Percentiles rank a stretch among this genome's conserved stretches.
Evolutionary conservation across 331 rosid genomes (phyloP).

Genomic region (Arachis monticola): DNA sequence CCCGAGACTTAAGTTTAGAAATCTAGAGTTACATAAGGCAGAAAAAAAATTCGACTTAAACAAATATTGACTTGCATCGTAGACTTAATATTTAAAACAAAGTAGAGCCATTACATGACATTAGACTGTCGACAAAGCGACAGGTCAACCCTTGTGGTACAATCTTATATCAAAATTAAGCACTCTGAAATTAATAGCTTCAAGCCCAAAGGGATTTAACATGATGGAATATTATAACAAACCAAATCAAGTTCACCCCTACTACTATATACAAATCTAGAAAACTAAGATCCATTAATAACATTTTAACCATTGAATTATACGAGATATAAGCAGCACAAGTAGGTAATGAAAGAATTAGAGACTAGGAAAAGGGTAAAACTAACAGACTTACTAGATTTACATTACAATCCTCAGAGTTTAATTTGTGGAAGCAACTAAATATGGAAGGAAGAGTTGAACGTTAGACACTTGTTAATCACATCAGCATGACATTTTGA

Average conservation of each 20-base stretch:
- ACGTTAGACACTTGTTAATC: too few species aligned
- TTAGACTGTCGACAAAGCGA: too few species aligned
- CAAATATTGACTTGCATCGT: neutral
- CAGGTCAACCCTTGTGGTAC: too few species aligned
- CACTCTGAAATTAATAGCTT: too few species aligned
- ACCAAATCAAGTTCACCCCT: neutral
- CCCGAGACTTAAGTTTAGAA: neutral
- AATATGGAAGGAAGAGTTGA: too few species aligned
- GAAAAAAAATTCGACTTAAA: neutral
- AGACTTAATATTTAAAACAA: neutral
- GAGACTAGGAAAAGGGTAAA: constrained; percentile 1
- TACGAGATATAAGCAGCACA: neutral
- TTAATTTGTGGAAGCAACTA: constrained; percentile 9
- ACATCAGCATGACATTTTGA: too few species aligned
- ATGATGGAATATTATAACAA: too few species aligned
- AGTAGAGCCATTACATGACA: neutral
- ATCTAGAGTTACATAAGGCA: constrained; percentile 19
- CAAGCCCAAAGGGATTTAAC: too few species aligned
- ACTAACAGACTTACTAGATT: constrained; percentile 57
- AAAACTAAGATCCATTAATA: neutral
- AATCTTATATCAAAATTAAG: too few species aligned
- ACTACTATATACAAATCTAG: neutral
- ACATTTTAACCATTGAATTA: neutral
- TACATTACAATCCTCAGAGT: constrained; percentile 52
- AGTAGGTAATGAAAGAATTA: neutral